Conservation (phyloP, 2,329 filamentous ascomycete genomes). For the Cladorrhinum sp. region DNA sequence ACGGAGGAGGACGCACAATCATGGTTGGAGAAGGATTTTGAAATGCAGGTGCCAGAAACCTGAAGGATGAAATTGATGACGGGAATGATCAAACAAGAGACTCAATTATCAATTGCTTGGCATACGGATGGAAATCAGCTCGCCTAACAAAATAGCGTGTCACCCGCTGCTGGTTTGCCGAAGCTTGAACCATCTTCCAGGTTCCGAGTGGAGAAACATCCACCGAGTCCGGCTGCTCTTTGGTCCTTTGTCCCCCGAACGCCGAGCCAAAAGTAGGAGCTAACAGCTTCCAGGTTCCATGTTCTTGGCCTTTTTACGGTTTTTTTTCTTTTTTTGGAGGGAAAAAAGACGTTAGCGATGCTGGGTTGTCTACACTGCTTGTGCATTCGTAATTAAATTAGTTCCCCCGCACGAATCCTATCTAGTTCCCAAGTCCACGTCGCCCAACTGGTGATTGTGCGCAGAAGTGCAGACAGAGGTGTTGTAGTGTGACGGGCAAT, state of each 20-base stretch:
- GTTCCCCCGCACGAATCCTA: not conserved
- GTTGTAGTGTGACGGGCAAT: too few species aligned
- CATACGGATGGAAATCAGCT: not conserved
- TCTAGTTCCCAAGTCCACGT: not conserved
- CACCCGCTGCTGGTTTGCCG: not conserved
- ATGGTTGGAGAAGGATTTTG: conserved; percentile 60
- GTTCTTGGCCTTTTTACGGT: not conserved
- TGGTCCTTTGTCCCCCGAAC: not conserved
- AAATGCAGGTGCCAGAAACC: not conserved
- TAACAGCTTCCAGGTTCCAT: not conserved
- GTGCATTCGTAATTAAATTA: not conserved
- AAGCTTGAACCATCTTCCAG: not conserved
- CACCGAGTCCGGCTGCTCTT: not conserved
- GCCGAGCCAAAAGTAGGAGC: not conserved
- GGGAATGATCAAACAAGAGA: too few species aligned
- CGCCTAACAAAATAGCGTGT: not conserved
- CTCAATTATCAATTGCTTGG: not conserved
- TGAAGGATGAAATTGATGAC: not conserved
- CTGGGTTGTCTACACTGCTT: not conserved
- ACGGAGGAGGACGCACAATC: conserved; percentile 75
- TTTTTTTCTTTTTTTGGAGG: too few species aligned
- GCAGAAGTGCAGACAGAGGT: too few species aligned
- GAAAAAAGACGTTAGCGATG: conserved; percentile 9
- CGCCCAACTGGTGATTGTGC: not conserved
- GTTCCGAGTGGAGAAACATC: not conserved